Evolutionary conservation across 805 yeast species (phyloP), one percentile per base, ranked within the genome.

Genomic region (Saccharomycodes ludwigii): DNA sequence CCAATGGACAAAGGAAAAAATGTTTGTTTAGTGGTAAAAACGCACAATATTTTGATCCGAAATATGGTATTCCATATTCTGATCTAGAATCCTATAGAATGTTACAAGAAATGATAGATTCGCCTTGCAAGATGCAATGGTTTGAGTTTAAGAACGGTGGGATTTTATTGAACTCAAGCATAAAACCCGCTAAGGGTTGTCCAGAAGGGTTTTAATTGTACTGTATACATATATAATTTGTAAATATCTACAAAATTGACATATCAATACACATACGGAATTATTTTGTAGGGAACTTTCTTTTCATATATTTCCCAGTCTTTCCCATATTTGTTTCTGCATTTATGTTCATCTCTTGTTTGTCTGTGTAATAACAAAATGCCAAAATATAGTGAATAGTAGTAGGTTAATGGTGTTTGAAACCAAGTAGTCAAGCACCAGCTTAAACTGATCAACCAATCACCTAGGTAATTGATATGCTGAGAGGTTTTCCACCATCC

Each of bases 401-500:
- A 91, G 50, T 88, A 91, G 0, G 97, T 83, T 46, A 88, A 61
- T 4, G 83, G 78, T 1, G 94, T 77, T 37, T 63, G 64, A 43
- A 76, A 70, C 8, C 94, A 94, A 2, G 96, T 83, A 7, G 94
- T 77, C 40, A 91, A 62, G 54, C 95, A 84, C 94, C 95, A 88
- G 27, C 93, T 73, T 62, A 81, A 65, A 0, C 95, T 83, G 48
- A 85, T 76, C 25, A 91, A 52, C 86, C 95, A 84, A 59, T 91
- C 98, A 26, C 98, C 98, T 36, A 86, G 68, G 56, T 91, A 91
- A 52, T 91, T 91, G 50, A 83, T 84, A 54, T 91, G 98, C 43
- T 94, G 94, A 5, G 94, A 75, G 13, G 65, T 54, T 2, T 79
- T 80, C 98, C 98, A 91, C 98, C 97, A 91, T 3, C 97, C 95